Evolutionary conservation across 148 eudicot genomes (phyloP).

Genomic region (Rhododendron ferrugineum): DNA sequence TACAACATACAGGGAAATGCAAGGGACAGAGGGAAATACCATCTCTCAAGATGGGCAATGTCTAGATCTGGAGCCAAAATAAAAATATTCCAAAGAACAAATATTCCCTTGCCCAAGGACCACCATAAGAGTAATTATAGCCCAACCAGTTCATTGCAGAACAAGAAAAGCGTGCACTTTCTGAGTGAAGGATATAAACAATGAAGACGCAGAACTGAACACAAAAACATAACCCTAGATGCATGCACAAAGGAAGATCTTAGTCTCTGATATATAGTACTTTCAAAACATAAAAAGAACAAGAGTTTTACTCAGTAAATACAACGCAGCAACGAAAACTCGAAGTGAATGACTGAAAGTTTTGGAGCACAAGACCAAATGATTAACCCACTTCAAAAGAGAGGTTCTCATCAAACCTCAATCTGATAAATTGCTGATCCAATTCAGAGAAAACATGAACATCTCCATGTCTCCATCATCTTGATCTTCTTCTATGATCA

Average conservation of each 20-base stretch:
- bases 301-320: background rate
- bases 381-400: background rate
- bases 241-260: background rate
- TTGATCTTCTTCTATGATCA: conserved; percentile 3
- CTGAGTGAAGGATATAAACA: background rate
- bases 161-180: background rate
- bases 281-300: background rate
- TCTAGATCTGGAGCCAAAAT: background rate
- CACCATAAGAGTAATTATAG: background rate
- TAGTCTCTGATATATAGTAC: background rate
- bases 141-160: background rate
- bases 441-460: background rate
- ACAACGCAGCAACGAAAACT: background rate
- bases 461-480: background rate
- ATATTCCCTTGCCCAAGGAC: background rate
- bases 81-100: background rate
- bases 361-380: background rate
- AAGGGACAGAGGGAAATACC: background rate
- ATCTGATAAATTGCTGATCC: conserved; percentile 2
- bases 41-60: background rate
- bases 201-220: background rate
- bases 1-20: background rate
- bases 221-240: background rate
- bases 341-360: background rate
- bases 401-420: conserved; percentile 6